These are phyloP conservation scores for Arthrocladium fulminans DNA, from an alignment of 2,329 filamentous ascomycete genomes.

Conservation along the genomic window DNA sequence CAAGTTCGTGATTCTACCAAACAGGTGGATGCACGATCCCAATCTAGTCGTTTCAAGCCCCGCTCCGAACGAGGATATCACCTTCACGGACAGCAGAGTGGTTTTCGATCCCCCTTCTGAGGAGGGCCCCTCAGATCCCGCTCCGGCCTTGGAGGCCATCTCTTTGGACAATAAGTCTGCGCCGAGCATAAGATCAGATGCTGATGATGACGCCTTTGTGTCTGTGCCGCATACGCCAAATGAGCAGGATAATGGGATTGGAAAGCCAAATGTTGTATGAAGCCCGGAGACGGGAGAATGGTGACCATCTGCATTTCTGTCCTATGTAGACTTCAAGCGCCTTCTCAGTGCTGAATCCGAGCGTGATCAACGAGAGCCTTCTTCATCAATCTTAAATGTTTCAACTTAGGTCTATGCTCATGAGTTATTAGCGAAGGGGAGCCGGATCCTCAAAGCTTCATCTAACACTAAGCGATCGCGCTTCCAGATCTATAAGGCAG, in stretches of 20 bases:
- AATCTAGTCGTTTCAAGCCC: slow-evolving; percentile 3
- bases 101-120: background rate
- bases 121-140: background rate
- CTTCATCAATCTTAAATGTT: too few species aligned
- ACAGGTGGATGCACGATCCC: slow-evolving; percentile 8
- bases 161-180: background rate
- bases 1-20: slow-evolving; percentile 8
- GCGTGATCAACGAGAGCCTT: too few species aligned
- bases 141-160: background rate
- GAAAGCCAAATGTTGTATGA: slow-evolving; percentile 5
- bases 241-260: slow-evolving; percentile 15
- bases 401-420: too few species aligned
- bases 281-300: background rate
- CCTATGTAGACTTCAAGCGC: background rate
- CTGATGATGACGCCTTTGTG: slow-evolving; percentile 16
- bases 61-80: slow-evolving; percentile 6
- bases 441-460: too few species aligned
- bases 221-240: slow-evolving; percentile 18
- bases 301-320: background rate
- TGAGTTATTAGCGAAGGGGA: too few species aligned
- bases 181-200: slow-evolving; percentile 8
- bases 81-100: slow-evolving; percentile 3
- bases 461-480: too few species aligned
- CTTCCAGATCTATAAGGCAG: too few species aligned
- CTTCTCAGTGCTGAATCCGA: background rate